Base-by-base conservation (phyloP, 306 rosid genomes). In the Phaseolus lunatus region DNA sequence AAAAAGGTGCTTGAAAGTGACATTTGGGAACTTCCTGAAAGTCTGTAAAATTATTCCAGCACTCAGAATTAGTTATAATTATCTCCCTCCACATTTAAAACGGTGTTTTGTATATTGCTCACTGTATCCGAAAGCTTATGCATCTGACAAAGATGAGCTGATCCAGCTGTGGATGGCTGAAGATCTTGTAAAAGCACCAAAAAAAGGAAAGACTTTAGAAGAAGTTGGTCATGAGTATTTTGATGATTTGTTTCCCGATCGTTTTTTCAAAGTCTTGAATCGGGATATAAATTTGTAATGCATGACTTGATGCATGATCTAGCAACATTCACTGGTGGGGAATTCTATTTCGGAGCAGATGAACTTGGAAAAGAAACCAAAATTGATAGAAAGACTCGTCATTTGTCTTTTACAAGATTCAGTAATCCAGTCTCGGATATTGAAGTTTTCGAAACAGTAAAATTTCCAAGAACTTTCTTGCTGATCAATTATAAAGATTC, bases 91-190 rank as follows among this genome's bases (percentile, higher is more conserved):
- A 9, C 29, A 54, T 9, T 20, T 54, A 23, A 56, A 56, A 23
- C 63, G 63, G 2, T 56, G 63, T 2, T 56, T 56, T 12, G 63
- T 56, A 11, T 56, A 56, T n/a, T 56, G 63, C 26, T 56, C 63
- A 56, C 3, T 56, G 33, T 56, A 23, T 0, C 63, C 31, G 5
- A 53, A 53, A 2, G 12, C 20, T 53, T 53, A 9, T 23, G 33
- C 10, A 56, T 56, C 23, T 23, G 0, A 22, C 1, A 53, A 20
- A 56, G 2, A 8, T 56, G 63, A 56, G 1, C 26, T 56, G 5
- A 23, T 23, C n/a, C 11, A 22, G 14, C 3, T 10, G 15, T 20
- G 61, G 61, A 54, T 54, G 31, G 61, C 61, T 19, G 61, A 18
- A 2, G 43, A 37, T 37, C 64, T 57, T 5, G 0, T 57, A 2